Evolutionary conservation across 768 basidiomycete genomes (phyloP), one percentile per base, ranked within the genome.

Genomic region (Rhizopogon vesiculosus): DNA sequence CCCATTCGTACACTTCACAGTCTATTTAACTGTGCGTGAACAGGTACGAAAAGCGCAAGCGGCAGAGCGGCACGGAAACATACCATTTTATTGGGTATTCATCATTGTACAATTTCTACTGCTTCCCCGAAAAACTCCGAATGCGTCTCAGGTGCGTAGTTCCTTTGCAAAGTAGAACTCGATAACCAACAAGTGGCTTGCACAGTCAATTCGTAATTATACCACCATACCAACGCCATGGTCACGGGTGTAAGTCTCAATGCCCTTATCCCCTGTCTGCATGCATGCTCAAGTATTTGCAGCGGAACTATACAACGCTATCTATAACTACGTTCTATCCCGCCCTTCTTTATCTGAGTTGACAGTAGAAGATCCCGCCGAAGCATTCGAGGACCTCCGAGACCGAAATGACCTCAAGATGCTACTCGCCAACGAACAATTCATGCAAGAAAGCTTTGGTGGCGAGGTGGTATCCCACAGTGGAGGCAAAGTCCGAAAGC

Each of bases 81-180:
- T 96, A 97, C 70, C 96, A 98, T 72, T 97, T 98, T 61, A 80
- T 89, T 45, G 96, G 96, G 9, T 99, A 96, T 70, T 90, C 93
- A 3, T 93, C 94, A 1, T 77, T 98, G 40, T 98, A 95, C 68
- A 90, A 91, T 16, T 99, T 99, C 72, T 97, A 93, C 74, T 89
- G 87, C 70, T 98, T 89, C 73, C 97, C 97, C 5, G 96, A 97
- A 66, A 89, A 80, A 65, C 83, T 89, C 55, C 84, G 97, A 31
- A 64, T 98, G 68, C 81, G 97, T 60, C 73, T 98, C 54, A 94
- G 93, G 91, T 91, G 54, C 49, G 79, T 61, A 45, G 8, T 45
- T 45, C 9, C 25, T 16, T 53, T 43, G 31, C 31, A 29, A 9
- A 16, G 16, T 53, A 42, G 18, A 31, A n/a, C 22, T 42, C 45